phyloP scores from a whole-genome alignment of 495 filamentous ascomycete species.

The Recurvomyces mirabilis region DNA sequence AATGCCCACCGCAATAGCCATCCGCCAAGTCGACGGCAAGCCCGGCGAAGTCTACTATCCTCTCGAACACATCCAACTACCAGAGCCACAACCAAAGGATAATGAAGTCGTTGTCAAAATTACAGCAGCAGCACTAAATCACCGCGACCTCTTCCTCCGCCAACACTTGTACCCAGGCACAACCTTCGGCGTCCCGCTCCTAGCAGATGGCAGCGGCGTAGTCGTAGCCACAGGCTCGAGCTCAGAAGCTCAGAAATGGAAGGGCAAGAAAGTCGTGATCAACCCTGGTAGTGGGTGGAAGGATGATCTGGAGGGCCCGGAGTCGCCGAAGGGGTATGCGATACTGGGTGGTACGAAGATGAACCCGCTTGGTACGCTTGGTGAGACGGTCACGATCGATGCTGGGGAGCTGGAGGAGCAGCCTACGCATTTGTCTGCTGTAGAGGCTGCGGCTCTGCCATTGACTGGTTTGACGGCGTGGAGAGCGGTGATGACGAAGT shows the following conservation, averaged over 20 bases:
- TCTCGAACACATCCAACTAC: slow-evolving; percentile 26
- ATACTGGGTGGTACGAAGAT: slow-evolving; percentile 62
- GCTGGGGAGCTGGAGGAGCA: slow-evolving; percentile 62
- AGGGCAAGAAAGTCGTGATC: slow-evolving; percentile 59
- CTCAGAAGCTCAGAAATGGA: slow-evolving; percentile 40
- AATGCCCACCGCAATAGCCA: slow-evolving; percentile 47
- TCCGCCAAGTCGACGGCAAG: slow-evolving; percentile 56
- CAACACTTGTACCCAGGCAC: slow-evolving; percentile 80
- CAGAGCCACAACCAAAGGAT: slow-evolving; percentile 44
- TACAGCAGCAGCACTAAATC: slow-evolving; percentile 72
- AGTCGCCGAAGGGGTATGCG: slow-evolving; percentile 47
- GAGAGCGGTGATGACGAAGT: slow-evolving; percentile 63
- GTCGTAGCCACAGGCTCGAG: slow-evolving; percentile 52
- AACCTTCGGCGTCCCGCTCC: slow-evolving; percentile 61
- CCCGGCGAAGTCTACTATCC: slow-evolving; percentile 82
- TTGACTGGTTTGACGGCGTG: slow-evolving; percentile 78
- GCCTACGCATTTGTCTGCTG: slow-evolving; percentile 56
- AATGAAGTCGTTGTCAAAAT: slow-evolving; percentile 58
- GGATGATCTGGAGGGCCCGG: slow-evolving; percentile 57
- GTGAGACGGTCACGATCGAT: slow-evolving; percentile 58
- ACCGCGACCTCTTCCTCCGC: slow-evolving; percentile 84
- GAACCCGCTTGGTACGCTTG: slow-evolving; percentile 54
- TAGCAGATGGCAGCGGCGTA: slow-evolving; percentile 66
- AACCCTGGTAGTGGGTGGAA: slow-evolving; percentile 68
- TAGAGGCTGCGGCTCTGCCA: slow-evolving; percentile 71